Base-by-base conservation (phyloP, 768 basidiomycete species). In the Serendipita sp. region DNA sequence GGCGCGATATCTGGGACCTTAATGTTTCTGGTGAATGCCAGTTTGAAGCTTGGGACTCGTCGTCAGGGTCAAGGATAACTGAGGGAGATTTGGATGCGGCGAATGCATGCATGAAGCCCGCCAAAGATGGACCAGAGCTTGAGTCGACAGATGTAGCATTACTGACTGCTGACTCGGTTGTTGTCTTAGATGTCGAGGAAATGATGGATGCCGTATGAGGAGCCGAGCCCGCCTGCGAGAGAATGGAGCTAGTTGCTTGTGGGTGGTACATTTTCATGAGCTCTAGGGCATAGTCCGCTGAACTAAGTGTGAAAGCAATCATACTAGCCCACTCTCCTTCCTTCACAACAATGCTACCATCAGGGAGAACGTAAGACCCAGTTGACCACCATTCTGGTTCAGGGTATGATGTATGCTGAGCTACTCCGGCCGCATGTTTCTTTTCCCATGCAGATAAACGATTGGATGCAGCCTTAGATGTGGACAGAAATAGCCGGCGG, bases 321-420 rank as follows among this genome's bases (percentile, higher is more conserved):
- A 89, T 82, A 70, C 85, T 87, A 5, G 86, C 85, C 85, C 83
- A 85, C 71, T 87, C 86, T 69, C 80, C 77, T 69, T 88, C 87
- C 58, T 80, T 72, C 6, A 88, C 80, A 65, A 87, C 78, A 3
- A 87, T 76, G 69, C 81, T 83, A 5, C 83, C 79, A 2, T 81
- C 81, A n/a, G 86, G 85, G 16, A 86, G 75, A 36, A 79, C 81
- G 74, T 88, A 83, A 69, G 76, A 83, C 6, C 77, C 78, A 18
- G 72, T 73, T 15, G 69, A 72, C 85, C 84, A 87, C 86, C 86
- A 89, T 36, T 76, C 79, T 1, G 86, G 86, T 64, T 83, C 81
- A n/a, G 70, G 68, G 8, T 70, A 71, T 27, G 58, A 64, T 23
- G 73, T 72, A 11, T 75, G 65, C 68, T 1, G 66, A 64, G 15